A percentile compares a stretch with the other conserved stretches of the same genome.
These are phyloP conservation scores for Papiliotrema flavescens DNA, from an alignment of 1,284 basidiomycete genomes.

Conservation along the genomic window DNA sequence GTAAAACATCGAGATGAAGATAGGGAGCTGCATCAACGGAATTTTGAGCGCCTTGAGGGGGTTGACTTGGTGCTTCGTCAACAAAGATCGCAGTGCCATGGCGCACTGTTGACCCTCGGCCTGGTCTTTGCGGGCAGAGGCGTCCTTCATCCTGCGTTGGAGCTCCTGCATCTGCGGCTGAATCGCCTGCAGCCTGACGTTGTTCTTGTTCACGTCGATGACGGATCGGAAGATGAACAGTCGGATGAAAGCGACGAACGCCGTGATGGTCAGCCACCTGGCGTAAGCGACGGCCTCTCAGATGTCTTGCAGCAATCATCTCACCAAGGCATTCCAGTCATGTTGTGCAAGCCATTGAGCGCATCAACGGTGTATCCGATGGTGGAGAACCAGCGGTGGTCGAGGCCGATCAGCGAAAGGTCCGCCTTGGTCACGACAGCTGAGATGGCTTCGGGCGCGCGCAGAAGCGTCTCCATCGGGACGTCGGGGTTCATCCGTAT, in stretches of 20 bases:
- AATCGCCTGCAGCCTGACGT: conserved; percentile 65
- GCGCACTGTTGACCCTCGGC: conserved; percentile 57
- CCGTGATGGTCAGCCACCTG: conserved; percentile 71
- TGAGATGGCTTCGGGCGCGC: conserved; percentile 45
- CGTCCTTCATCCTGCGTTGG: conserved; percentile 56
- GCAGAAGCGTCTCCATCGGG: conserved; percentile 39
- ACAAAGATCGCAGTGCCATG: conserved; percentile 61
- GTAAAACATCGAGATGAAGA: conserved; percentile 83
- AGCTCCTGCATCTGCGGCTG: conserved; percentile 59
- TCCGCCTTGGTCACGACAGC: conserved; percentile 66
- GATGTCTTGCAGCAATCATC: conserved; percentile 1
- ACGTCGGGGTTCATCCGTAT: conserved; percentile 33
- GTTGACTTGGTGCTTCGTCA: conserved; percentile 67
- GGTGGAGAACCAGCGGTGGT: conserved; percentile 55
- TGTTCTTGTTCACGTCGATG: conserved; percentile 63
- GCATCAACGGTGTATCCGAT: conserved; percentile 62
- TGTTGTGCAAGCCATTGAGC: conserved; percentile 70
- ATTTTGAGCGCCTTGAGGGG: conserved; percentile 59
- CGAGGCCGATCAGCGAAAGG: conserved; percentile 69
- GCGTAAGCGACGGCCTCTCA: neutral
- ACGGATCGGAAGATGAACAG: conserved; percentile 66
- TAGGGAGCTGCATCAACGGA: conserved; percentile 69
- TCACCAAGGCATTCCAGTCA: conserved; percentile 71
- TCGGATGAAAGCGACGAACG: conserved; percentile 67
- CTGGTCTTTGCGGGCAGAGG: conserved; percentile 54